These are phyloP conservation scores for Malus orientalis DNA, from an alignment of 306 rosid genomes.

Conservation along the genomic window DNA sequence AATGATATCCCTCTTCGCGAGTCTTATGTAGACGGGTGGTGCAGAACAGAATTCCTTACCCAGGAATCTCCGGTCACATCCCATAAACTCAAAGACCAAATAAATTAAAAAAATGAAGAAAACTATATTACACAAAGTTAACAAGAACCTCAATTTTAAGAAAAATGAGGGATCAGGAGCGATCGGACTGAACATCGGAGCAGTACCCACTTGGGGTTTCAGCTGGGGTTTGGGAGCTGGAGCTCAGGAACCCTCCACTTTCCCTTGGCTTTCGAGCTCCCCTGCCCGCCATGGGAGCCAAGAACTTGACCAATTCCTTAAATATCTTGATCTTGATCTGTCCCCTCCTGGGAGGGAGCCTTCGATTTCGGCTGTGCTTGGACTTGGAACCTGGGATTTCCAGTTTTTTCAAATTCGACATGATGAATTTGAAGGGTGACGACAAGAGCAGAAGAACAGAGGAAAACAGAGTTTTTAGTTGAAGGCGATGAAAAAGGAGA, in stretches of 20 bases:
- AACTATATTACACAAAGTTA: too few species aligned
- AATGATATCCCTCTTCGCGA: too few species aligned
- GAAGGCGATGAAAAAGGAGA: neutral
- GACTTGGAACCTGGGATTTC: neutral
- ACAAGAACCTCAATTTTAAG: neutral
- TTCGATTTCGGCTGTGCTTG: neutral
- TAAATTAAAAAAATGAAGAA: neutral
- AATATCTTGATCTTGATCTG: slow-evolving; percentile 23
- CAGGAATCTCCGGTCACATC: too few species aligned
- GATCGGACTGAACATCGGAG: neutral
- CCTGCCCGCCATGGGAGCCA: neutral
- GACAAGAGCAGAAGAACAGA: neutral
- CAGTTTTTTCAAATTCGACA: slow-evolving; percentile 1
- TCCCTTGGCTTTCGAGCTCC: neutral
- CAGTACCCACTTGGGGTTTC: neutral
- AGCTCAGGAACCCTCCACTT: neutral
- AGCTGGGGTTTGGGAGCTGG: too few species aligned
- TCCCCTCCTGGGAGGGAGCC: slow-evolving; percentile 21
- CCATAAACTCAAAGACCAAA: neutral
- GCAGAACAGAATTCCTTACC: too few species aligned
- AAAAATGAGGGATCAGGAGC: neutral
- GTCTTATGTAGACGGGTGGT: too few species aligned
- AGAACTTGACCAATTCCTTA: neutral
- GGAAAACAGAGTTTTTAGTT: neutral
- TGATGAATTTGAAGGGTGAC: neutral